Conservation (phyloP, 1,284 basidiomycete species). For the Irpex sp. region DNA sequence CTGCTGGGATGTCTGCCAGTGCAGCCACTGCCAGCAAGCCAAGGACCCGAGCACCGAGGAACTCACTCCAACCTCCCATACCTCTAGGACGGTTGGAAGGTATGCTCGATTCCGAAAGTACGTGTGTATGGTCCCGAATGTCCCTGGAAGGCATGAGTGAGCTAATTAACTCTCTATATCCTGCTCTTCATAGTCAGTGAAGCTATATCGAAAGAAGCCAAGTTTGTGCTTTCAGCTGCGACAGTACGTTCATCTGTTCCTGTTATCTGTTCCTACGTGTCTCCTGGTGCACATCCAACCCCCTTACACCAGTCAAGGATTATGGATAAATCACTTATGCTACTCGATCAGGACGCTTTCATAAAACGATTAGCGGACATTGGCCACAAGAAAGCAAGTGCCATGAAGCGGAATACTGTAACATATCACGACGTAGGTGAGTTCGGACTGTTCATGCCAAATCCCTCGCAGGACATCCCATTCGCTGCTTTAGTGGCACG, state of each 20-base stretch:
- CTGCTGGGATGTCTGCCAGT: slow-evolving; percentile 14
- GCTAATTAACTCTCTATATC: not conserved
- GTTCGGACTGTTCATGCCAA: slow-evolving; percentile 35
- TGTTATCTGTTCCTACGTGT: not conserved
- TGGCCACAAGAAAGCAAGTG: slow-evolving; percentile 52
- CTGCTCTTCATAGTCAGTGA: slow-evolving; percentile 41
- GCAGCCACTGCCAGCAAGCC: slow-evolving; percentile 27
- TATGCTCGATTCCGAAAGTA: slow-evolving; percentile 70
- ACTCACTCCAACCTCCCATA: slow-evolving; percentile 53
- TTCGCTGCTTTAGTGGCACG: no score
- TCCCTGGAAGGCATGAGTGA: not conserved
- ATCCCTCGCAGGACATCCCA: not conserved
- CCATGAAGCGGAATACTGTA: slow-evolving; percentile 49
- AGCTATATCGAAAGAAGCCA: slow-evolving; percentile 69
- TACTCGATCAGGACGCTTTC: slow-evolving; percentile 62
- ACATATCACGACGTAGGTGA: slow-evolving; percentile 60
- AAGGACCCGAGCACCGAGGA: slow-evolving; percentile 30
- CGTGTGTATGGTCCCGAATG: slow-evolving; percentile 15
- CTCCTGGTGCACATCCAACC: not conserved
- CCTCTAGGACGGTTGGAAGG: slow-evolving; percentile 61
- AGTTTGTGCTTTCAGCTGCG: slow-evolving; percentile 66
- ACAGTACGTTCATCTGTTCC: slow-evolving; percentile 45
- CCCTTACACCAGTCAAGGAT: slow-evolving; percentile 1
- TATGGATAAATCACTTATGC: not conserved
- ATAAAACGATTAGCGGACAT: slow-evolving; percentile 63